phyloP scores from a whole-genome alignment of 1,284 basidiomycete genomes.

The Ceratobasidium sp. region DNA sequence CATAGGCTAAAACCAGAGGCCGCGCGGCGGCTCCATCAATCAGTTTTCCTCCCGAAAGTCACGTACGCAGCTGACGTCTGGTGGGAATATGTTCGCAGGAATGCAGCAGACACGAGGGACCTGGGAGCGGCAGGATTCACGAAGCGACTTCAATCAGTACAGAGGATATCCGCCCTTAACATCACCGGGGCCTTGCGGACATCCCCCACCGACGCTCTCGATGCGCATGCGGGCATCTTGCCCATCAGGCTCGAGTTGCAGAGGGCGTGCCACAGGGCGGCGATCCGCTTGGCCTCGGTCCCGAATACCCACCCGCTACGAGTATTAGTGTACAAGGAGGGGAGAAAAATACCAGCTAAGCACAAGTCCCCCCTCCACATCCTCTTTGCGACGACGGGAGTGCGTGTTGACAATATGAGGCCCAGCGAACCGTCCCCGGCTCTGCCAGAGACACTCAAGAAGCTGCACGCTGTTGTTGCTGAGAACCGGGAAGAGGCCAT shows the following conservation, averaged over 20 bases:
- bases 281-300: neutral
- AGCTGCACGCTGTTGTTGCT: neutral
- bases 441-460: too few species aligned
- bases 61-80: slow-evolving; percentile 36
- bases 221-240: slow-evolving; percentile 27
- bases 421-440: too few species aligned
- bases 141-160: slow-evolving; percentile 5
- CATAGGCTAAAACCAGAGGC: slow-evolving; percentile 13
- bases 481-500: neutral
- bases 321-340: neutral
- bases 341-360: neutral
- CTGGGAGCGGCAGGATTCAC: slow-evolving; percentile 17
- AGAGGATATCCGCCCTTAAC: slow-evolving; percentile 15
- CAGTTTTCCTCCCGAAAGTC: slow-evolving; percentile 16
- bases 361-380: slow-evolving; percentile 15
- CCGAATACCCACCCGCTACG: slow-evolving; percentile 13
- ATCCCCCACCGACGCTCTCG: slow-evolving; percentile 20
- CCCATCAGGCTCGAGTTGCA: slow-evolving; percentile 16
- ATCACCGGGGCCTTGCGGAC: slow-evolving; percentile 27
- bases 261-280: slow-evolving; percentile 6
- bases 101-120: neutral
- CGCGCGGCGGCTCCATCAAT: slow-evolving; percentile 1
- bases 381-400: neutral
- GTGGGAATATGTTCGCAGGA: slow-evolving; percentile 20
- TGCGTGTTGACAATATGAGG: neutral